Conservation (phyloP, 179 eudicot genomes). For the Silene vulgaris region DNA sequence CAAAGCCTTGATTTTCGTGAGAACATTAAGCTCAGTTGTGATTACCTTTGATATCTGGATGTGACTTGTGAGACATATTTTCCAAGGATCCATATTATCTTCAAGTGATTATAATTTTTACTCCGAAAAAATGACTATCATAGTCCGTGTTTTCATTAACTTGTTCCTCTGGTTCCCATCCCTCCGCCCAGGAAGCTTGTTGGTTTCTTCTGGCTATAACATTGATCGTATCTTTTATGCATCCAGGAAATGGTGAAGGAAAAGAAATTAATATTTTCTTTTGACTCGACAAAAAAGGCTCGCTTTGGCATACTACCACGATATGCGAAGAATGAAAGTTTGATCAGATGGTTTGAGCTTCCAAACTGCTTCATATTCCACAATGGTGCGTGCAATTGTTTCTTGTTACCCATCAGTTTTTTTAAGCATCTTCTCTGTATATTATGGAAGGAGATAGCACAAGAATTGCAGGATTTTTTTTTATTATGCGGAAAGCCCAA, state of each 20-base stretch:
- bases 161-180: not conserved
- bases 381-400: constrained; percentile 53
- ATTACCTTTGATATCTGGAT: not conserved
- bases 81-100: not conserved
- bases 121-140: not conserved
- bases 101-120: too few species aligned
- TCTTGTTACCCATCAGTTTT: not conserved
- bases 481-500: too few species aligned
- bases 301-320: constrained; percentile 96
- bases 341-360: constrained; percentile 92
- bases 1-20: not conserved
- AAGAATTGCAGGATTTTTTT: too few species aligned
- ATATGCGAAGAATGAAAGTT: constrained; percentile 73
- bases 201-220: not conserved
- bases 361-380: constrained; percentile 96
- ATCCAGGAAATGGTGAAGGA: constrained; percentile 90
- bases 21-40: not conserved
- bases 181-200: not conserved
- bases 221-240: not conserved
- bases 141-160: not conserved
- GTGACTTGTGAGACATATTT: constrained; percentile 4
- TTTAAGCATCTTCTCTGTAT: not conserved
- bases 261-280: constrained; percentile 53
- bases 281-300: constrained; percentile 63
- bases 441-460: too few species aligned